phyloP scores from a whole-genome alignment of 148 eudicot genomes.

The Pharnaceum exiguum region DNA sequence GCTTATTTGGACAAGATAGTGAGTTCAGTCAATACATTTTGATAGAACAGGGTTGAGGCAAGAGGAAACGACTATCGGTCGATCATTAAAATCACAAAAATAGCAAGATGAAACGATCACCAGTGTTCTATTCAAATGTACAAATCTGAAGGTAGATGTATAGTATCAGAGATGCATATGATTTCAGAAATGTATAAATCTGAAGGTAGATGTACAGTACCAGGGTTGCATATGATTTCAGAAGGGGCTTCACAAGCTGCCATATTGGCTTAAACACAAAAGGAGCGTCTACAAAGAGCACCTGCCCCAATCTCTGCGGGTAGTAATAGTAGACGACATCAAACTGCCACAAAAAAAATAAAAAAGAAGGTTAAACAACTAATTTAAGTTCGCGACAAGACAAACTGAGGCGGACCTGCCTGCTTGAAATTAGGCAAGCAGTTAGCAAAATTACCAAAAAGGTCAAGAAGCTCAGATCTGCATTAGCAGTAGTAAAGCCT shows the following conservation, averaged over 20 bases:
- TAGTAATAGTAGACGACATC: slow-evolving; percentile 88
- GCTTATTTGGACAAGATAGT: not conserved
- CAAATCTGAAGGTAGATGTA: not conserved
- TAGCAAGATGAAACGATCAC: too few species aligned
- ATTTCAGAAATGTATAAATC: not conserved
- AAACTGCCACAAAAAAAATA: slow-evolving; percentile 51
- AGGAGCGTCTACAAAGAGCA: slow-evolving; percentile 90
- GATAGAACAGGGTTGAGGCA: not conserved
- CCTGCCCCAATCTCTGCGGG: slow-evolving; percentile 73
- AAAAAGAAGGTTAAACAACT: not conserved
- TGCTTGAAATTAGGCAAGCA: not conserved
- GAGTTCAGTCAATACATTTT: not conserved
- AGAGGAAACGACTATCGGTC: too few species aligned
- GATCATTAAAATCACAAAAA: too few species aligned
- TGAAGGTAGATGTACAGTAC: slow-evolving; percentile 24
- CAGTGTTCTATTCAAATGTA: too few species aligned
- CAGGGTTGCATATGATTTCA: slow-evolving; percentile 82
- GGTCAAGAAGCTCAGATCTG: slow-evolving; percentile 73
- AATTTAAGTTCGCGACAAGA: not conserved
- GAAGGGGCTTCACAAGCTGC: slow-evolving; percentile 77
- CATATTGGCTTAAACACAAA: slow-evolving; percentile 83
- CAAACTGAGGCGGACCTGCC: too few species aligned
- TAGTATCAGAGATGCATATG: not conserved
- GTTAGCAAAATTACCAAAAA: slow-evolving; percentile 59
- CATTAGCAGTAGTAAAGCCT: slow-evolving; percentile 67